Evolutionary conservation across 2,329 filamentous ascomycete species (phyloP).

Genomic region (Cercospora janseana): DNA sequence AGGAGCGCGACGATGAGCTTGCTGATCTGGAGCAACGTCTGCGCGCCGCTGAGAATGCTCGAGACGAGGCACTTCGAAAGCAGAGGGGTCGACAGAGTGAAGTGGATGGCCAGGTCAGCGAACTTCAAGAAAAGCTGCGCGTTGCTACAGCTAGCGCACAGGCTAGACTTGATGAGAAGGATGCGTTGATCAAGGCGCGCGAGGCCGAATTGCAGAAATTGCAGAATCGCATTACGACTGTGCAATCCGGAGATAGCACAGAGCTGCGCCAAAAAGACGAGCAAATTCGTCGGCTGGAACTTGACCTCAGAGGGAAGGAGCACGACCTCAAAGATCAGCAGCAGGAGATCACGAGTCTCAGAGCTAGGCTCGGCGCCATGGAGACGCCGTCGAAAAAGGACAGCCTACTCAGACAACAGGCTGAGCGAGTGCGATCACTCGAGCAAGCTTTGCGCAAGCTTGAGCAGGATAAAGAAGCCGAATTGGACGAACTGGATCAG

Average conservation of each 20-base stretch:
- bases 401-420: constrained; percentile 38
- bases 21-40: constrained; percentile 36
- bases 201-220: constrained; percentile 42
- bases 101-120: constrained; percentile 45
- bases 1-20: constrained; percentile 72
- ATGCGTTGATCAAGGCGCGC: constrained; percentile 43
- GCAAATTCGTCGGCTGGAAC: constrained; percentile 40
- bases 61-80: constrained; percentile 32
- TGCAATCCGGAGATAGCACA: constrained; percentile 35
- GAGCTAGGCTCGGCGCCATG: constrained; percentile 36
- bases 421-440: constrained; percentile 36
- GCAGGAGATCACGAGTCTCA: constrained; percentile 36
- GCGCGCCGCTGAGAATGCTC: constrained; percentile 30
- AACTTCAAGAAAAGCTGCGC: constrained; percentile 52
- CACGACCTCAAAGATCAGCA: constrained; percentile 32
- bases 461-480: constrained; percentile 39
- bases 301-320: constrained; percentile 39
- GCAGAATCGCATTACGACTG: constrained; percentile 33
- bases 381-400: constrained; percentile 42
- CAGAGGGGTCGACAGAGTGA: constrained; percentile 58
- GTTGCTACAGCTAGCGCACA: constrained; percentile 38
- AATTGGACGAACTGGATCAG: constrained; percentile 40
- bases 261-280: constrained; percentile 36
- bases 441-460: constrained; percentile 36
- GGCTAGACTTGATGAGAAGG: constrained; percentile 47